Percentiles rank a stretch among this genome's conserved stretches.
Conservation (phyloP, 257 asterid genomes). For the Perilla frutescens region DNA sequence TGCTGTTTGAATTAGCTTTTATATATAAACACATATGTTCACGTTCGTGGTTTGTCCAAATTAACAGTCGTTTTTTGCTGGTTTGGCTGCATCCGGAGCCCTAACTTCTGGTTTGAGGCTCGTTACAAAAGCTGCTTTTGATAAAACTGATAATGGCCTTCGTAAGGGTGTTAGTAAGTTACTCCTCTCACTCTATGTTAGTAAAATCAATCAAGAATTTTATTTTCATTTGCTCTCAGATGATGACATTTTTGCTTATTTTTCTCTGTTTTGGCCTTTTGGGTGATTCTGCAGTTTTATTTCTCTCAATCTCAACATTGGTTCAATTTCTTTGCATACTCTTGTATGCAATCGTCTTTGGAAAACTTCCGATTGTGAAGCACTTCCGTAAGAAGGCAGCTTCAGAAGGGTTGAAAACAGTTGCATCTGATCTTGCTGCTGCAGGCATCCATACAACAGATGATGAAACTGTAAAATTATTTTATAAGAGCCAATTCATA, state of each 20-base stretch:
- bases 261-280: neutral
- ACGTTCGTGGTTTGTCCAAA: neutral
- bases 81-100: constrained; percentile 93
- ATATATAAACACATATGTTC: neutral
- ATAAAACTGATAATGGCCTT: constrained; percentile 59
- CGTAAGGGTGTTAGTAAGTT: constrained; percentile 91
- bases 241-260: neutral
- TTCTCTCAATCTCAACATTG: constrained; percentile 67
- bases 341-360: constrained; percentile 68
- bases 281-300: constrained; percentile 69
- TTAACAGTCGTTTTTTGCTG: constrained; percentile 75
- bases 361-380: constrained; percentile 74
- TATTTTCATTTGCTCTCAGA: no score
- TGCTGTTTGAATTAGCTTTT: no score
- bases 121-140: constrained; percentile 81
- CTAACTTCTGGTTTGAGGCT: constrained; percentile 79
- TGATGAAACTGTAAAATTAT: constrained; percentile 26
- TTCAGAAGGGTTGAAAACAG: constrained; percentile 86
- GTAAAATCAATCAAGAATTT: neutral
- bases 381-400: constrained; percentile 75
- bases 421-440: constrained; percentile 83
- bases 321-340: constrained; percentile 71
- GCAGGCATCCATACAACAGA: constrained; percentile 61
- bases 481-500: neutral
- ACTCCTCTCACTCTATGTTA: neutral